phyloP scores from a whole-genome alignment of 202 grass and related monocot genomes.

The Cymbopogon flexuosus region DNA sequence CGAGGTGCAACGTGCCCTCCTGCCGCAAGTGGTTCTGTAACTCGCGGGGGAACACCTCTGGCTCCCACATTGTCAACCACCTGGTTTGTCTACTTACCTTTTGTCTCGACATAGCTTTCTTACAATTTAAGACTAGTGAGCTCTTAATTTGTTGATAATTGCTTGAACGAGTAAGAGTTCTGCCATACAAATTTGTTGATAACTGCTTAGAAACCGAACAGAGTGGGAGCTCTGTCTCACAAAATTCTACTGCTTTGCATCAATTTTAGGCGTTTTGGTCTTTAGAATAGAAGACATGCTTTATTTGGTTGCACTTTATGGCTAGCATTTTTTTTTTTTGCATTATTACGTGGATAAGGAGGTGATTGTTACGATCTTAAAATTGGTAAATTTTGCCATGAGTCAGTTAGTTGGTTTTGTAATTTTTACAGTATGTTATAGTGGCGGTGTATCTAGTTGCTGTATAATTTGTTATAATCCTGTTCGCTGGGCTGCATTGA shows the following conservation, averaged over 20 bases:
- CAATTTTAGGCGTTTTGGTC: background rate
- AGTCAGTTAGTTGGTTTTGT: background rate
- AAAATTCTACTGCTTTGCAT: background rate
- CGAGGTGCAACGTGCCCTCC: slow-evolving; percentile 81
- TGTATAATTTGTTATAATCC: background rate
- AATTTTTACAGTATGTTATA: background rate
- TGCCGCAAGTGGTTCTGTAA: slow-evolving; percentile 99
- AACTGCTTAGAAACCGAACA: background rate
- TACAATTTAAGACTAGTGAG: background rate
- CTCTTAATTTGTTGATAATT: background rate
- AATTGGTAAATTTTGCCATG: background rate
- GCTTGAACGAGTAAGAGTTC: background rate
- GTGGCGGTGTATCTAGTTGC: background rate
- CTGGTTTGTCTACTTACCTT: slow-evolving; percentile 42
- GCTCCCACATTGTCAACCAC: slow-evolving; percentile 96
- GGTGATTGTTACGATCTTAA: background rate
- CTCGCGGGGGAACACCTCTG: slow-evolving; percentile 90
- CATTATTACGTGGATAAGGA: background rate
- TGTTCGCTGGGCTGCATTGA: background rate
- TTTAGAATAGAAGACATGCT: background rate
- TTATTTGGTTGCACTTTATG: background rate
- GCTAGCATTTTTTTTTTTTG: background rate
- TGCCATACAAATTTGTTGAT: background rate
- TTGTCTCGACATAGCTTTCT: background rate
- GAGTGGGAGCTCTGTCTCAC: background rate